Percentiles rank a stretch among this genome's conserved stretches.
Conservation (phyloP, 2,329 filamentous ascomycete species). For the Epichloe sp. region DNA sequence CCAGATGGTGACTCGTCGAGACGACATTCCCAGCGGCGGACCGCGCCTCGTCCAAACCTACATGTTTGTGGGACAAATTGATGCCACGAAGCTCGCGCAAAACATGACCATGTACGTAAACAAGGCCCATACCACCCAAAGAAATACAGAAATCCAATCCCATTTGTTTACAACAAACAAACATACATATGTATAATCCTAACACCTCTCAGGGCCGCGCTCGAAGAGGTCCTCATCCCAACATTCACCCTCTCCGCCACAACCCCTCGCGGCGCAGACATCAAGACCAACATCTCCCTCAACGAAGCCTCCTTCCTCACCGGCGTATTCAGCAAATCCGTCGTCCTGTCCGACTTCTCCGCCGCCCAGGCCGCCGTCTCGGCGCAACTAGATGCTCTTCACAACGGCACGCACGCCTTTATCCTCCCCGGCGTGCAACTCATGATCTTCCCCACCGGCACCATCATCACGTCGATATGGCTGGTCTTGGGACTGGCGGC, state of each 20-base stretch:
- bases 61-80: conserved; percentile 56
- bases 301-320: conserved; percentile 60
- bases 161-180: neutral
- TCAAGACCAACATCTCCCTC: conserved; percentile 52
- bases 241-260: conserved; percentile 52
- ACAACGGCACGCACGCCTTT: conserved; percentile 46
- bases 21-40: conserved; percentile 15
- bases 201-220: conserved; percentile 30
- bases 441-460: conserved; percentile 55
- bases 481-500: conserved; percentile 39
- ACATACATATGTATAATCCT: neutral
- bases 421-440: conserved; percentile 56
- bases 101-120: conserved; percentile 49
- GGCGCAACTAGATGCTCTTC: conserved; percentile 29
- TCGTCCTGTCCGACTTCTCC: conserved; percentile 37
- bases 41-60: conserved; percentile 46
- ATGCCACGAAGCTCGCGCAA: conserved; percentile 37
- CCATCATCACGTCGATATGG: conserved; percentile 55
- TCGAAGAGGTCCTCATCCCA: conserved; percentile 54
- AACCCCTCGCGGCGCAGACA: conserved; percentile 33
- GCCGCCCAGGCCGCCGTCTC: conserved; percentile 37
- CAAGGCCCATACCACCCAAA: neutral
- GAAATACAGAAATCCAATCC: no score
- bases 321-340: conserved; percentile 52
- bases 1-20: conserved; percentile 4